Base-by-base conservation (phyloP, 2,329 filamentous ascomycete species). In the Apiospora koreana region DNA sequence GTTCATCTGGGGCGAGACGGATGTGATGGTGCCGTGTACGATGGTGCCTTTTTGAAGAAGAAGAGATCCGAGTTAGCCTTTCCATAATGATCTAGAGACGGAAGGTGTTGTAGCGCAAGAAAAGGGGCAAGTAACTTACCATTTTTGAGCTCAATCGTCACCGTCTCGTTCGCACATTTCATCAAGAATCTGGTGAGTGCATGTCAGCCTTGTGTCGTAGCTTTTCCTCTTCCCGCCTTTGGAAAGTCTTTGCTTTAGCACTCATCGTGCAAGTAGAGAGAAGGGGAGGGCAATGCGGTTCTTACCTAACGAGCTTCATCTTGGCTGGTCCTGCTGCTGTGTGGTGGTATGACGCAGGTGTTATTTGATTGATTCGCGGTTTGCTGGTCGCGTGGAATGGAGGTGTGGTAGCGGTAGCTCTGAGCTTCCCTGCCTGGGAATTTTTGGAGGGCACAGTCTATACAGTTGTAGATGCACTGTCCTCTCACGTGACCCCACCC, bases 111-210 rank as follows among this genome's bases (percentile, higher is more conserved):
- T 65, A 58, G 31, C 65, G 58, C 41, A n/a, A 64, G 50, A 46
- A 38, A 71, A 58, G 41, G 58, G 42, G 12, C 14, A 62, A 8
- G 12, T 3, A 43, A 76, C 82, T 64, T 86, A 96, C 95, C 96
- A 89, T 98, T 98, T 84, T 99, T 99, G 76, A 99, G 88, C 84
- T 99, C 96, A 82, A 99, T 93, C 62, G 95, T 98, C 78, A 98
- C 96, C 78, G 96, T 97, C 86, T 99, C 96, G 83, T 98, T 98
- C 83, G 93, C 91, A 84, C 95, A 98, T 88, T 99, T 99, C 95
- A 98, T 98, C 77, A 99, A 87, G 83, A 99, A 99, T 82, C 96
- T 98, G 82, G 73, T 71, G 73, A 73, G 76, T 76, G 70, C 46
- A 72, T 70, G 69, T 68, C 69, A 69, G 66, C 69, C 31, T 58